phyloP scores from a whole-genome alignment of 179 eudicot genomes.

The Sideroxylon spinosum region DNA sequence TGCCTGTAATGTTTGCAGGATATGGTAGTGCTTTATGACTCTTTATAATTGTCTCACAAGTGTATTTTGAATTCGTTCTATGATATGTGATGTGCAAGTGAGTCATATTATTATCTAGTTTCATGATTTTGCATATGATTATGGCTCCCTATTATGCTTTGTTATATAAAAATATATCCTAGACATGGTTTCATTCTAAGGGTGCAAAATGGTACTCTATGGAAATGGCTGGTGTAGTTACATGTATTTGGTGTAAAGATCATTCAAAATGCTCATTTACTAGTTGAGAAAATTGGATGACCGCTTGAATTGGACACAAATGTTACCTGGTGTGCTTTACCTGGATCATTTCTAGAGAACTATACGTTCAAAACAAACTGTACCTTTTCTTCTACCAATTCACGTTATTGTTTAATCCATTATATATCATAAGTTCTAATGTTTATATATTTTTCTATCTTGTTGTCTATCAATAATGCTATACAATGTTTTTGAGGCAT shows the following conservation, averaged over 20 bases:
- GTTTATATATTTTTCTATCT: background rate
- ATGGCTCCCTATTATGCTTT: background rate
- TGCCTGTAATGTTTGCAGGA: constrained; percentile 55
- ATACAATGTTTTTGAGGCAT: background rate
- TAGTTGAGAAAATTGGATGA: constrained; percentile 90
- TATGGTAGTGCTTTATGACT: constrained; percentile 91
- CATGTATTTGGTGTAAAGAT: constrained; percentile 97
- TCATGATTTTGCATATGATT: constrained; percentile 11
- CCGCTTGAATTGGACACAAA: constrained; percentile 90
- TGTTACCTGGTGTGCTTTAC: constrained; percentile 94
- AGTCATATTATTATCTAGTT: constrained; percentile 20
- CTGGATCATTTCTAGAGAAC: constrained; percentile 96
- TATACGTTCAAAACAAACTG: constrained; percentile 85
- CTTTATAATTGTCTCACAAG: constrained; percentile 94
- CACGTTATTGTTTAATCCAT: background rate
- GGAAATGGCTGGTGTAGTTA: constrained; percentile 99
- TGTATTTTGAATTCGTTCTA: constrained; percentile 97
- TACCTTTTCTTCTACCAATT: constrained; percentile 14
- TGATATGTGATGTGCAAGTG: constrained; percentile 99
- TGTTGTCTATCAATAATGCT: background rate
- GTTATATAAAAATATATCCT: background rate
- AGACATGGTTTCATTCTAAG: constrained; percentile 33
- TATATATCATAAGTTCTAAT: background rate
- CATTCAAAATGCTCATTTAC: constrained; percentile 91
- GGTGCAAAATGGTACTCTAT: constrained; percentile 99